Percentiles rank a stretch among this genome's conserved stretches.
These are phyloP conservation scores for Dioscorea cayenensis DNA, from an alignment of 116 monocot species.

Conservation along the genomic window DNA sequence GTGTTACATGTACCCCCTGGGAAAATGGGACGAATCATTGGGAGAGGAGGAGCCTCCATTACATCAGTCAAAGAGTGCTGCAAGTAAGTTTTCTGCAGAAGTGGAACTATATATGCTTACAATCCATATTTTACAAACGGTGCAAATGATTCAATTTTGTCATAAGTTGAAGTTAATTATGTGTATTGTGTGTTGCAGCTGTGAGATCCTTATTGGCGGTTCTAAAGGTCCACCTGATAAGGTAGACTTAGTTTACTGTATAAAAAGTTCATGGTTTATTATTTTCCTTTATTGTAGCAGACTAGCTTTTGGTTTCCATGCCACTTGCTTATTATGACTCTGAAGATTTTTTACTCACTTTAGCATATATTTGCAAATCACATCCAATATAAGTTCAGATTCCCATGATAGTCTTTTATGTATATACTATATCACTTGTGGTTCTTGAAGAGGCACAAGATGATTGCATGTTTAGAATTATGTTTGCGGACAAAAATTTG, in stretches of 20 bases:
- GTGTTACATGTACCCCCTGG: constrained; percentile 82
- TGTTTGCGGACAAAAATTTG: not conserved
- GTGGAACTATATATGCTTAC: too few species aligned
- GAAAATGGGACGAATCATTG: constrained; percentile 90
- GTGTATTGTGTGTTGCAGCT: constrained; percentile 42
- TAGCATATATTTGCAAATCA: too few species aligned
- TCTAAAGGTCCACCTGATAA: constrained; percentile 78
- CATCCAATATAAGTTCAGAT: too few species aligned
- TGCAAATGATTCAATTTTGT: not conserved
- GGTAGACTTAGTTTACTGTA: constrained; percentile 23
- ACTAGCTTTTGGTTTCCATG: not conserved
- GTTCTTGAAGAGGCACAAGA: too few species aligned
- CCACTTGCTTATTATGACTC: too few species aligned
- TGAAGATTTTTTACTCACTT: too few species aligned
- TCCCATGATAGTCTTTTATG: too few species aligned
- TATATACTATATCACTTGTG: too few species aligned
- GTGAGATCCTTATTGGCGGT: constrained; percentile 77
- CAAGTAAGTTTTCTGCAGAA: constrained; percentile 42
- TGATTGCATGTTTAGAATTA: not conserved
- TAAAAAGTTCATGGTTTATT: not conserved
- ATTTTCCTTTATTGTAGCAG: not conserved
- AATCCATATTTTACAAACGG: not conserved
- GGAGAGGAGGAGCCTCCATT: constrained; percentile 73
- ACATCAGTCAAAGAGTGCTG: constrained; percentile 65
- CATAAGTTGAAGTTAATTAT: not conserved